Conservation (phyloP, 257 asterid genomes). For the Ehretia macrophylla region DNA sequence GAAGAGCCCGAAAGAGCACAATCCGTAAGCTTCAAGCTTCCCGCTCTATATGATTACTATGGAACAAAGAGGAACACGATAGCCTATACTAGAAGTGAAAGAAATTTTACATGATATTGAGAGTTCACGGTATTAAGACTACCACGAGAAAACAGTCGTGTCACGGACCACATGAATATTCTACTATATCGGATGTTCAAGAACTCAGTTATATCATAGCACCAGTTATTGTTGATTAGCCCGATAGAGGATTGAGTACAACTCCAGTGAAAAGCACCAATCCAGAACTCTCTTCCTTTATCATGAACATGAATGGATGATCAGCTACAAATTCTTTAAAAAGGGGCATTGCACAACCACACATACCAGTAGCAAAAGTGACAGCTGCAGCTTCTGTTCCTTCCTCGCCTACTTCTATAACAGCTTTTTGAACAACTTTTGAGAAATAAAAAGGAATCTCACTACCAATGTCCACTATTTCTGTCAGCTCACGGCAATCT, state of each 20-base stretch:
- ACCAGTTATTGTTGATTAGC: no score
- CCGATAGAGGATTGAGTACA: conserved; percentile 8
- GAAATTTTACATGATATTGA: no score
- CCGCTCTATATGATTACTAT: no score
- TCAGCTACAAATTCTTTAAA: conserved; percentile 11
- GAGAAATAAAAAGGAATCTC: neutral
- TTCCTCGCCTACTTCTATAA: conserved; percentile 11
- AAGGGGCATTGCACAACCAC: neutral
- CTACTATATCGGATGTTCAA: no score
- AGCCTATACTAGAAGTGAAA: no score
- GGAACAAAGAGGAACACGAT: no score
- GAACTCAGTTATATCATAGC: no score
- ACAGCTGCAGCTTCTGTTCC: conserved; percentile 18
- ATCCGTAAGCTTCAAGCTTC: no score
- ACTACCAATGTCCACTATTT: neutral
- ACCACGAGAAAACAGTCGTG: no score
- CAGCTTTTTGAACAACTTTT: conserved; percentile 4
- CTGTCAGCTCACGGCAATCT: neutral
- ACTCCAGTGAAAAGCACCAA: conserved; percentile 12
- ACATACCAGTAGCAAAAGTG: neutral
- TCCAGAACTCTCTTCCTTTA: conserved; percentile 11
- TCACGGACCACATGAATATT: no score
- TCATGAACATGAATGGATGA: conserved; percentile 20
- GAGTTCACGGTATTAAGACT: no score
- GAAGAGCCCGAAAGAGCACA: no score